A percentile compares a stretch with the other conserved stretches of the same genome.
Conservation (phyloP, 2,329 filamentous ascomycete species). For the Ophidiomyces ophidiicola region DNA sequence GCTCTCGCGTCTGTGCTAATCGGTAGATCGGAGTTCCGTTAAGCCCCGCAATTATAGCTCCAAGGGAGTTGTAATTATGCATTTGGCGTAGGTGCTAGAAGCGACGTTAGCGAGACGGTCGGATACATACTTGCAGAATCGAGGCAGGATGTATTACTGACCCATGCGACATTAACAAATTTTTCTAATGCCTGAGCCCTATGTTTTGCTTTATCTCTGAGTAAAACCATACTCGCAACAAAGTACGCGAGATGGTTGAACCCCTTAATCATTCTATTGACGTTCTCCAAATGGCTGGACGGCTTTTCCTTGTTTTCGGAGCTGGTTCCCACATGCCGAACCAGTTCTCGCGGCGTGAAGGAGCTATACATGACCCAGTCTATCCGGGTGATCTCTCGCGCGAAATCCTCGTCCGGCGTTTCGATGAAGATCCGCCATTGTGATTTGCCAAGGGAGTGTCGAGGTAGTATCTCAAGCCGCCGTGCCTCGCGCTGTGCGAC, state of each 20-base stretch:
- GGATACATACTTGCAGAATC: not conserved
- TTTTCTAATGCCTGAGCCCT: slow-evolving; percentile 83
- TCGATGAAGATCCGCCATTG: slow-evolving; percentile 89
- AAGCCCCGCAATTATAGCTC: slow-evolving; percentile 86
- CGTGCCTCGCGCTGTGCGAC: slow-evolving; percentile 70
- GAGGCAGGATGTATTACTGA: slow-evolving; percentile 19
- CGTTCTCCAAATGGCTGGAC: slow-evolving; percentile 66
- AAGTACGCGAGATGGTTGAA: slow-evolving; percentile 78
- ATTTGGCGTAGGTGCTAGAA: slow-evolving; percentile 64
- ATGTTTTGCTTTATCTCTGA: slow-evolving; percentile 93
- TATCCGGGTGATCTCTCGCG: slow-evolving; percentile 82
- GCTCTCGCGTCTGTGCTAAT: slow-evolving; percentile 62
- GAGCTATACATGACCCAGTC: slow-evolving; percentile 98
- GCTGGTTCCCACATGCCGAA: slow-evolving; percentile 75
- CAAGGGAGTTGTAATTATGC: slow-evolving; percentile 94
- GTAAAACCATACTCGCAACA: slow-evolving; percentile 70
- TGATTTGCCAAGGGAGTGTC: slow-evolving; percentile 62
- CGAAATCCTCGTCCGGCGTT: slow-evolving; percentile 69
- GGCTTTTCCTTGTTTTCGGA: slow-evolving; percentile 41
- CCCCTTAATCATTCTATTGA: slow-evolving; percentile 88
- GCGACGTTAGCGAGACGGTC: slow-evolving; percentile 13
- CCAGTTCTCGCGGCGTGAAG: slow-evolving; percentile 81
- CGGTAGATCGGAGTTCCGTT: slow-evolving; percentile 79
- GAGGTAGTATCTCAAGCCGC: slow-evolving; percentile 56
- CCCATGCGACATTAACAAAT: slow-evolving; percentile 75